Evolutionary conservation across 768 basidiomycete genomes (phyloP).

Genomic region (Leucosporidium yakuticum): DNA sequence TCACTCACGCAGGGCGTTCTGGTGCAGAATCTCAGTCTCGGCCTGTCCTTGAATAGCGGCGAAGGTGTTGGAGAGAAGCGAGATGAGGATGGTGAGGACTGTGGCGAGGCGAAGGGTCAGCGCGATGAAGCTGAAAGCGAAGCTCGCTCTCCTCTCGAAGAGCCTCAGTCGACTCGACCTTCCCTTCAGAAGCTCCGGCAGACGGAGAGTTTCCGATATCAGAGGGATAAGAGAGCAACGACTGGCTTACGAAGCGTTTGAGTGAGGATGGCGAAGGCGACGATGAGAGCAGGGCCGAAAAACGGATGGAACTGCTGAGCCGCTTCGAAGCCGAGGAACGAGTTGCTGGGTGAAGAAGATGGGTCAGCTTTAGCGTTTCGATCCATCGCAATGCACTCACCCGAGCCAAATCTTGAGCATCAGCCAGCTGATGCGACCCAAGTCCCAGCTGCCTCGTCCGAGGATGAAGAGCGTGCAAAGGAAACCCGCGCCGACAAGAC

Average conservation of each 20-base stretch:
- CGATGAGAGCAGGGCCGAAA: slow-evolving; percentile 33
- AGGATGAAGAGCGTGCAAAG: slow-evolving; percentile 1
- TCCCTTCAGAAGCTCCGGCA: too few relatives aligned
- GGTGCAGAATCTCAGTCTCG: slow-evolving; percentile 31
- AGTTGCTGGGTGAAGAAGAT: not conserved
- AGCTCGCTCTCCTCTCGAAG: too few relatives aligned
- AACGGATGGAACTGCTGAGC: slow-evolving; percentile 32
- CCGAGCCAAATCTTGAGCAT: slow-evolving; percentile 29
- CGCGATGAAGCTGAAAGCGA: too few relatives aligned
- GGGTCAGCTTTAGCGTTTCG: not conserved
- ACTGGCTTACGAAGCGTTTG: too few relatives aligned
- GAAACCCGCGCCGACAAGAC: not conserved
- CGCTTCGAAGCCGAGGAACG: slow-evolving; percentile 33
- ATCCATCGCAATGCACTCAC: not conserved
- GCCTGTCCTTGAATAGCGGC: slow-evolving; percentile 89
- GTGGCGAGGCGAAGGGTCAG: slow-evolving; percentile 49
- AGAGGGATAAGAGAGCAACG: too few relatives aligned
- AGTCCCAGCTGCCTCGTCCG: not conserved
- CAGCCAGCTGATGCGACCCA: slow-evolving; percentile 12
- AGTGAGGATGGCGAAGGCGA: too few relatives aligned
- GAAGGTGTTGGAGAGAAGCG: slow-evolving; percentile 89
- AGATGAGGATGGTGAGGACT: slow-evolving; percentile 59
- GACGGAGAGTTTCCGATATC: too few relatives aligned
- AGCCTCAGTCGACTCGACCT: too few relatives aligned
- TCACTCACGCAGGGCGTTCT: slow-evolving; percentile 28